Percentiles rank a stretch among this genome's conserved stretches.
phyloP scores from a whole-genome alignment of 257 asterid species.

The Petunia axillaris region DNA sequence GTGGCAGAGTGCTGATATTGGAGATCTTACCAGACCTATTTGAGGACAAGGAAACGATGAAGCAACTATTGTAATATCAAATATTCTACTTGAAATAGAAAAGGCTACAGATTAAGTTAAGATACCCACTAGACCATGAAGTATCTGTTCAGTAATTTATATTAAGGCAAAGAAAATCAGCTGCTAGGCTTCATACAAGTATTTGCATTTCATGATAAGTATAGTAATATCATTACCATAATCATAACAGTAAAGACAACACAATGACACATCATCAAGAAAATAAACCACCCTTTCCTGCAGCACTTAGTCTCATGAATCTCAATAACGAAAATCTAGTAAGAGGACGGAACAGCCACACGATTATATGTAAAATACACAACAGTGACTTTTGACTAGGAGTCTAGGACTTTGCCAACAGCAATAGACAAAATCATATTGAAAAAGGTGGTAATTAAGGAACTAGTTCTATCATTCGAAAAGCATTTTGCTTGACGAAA shows the following conservation, averaged over 20 bases:
- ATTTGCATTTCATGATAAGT: background rate
- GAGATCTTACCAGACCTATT: slow-evolving; percentile 80
- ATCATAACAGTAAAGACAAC: background rate
- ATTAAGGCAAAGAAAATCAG: background rate
- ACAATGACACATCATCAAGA: background rate
- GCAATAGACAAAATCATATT: background rate
- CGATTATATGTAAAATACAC: background rate
- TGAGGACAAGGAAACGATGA: background rate
- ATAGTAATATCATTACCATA: background rate
- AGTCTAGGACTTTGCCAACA: background rate
- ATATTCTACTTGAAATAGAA: background rate
- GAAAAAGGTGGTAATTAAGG: background rate
- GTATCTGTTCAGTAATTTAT: slow-evolving; percentile 35
- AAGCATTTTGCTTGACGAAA: too few species aligned
- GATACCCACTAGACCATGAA: slow-evolving; percentile 53
- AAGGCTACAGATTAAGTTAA: background rate
- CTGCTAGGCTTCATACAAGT: background rate
- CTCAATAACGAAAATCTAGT: background rate
- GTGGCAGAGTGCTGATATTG: slow-evolving; percentile 87
- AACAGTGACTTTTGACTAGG: background rate
- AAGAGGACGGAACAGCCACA: background rate
- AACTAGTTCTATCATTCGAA: background rate
- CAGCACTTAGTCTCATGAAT: background rate
- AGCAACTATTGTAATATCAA: background rate
- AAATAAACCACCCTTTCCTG: background rate